A percentile compares a stretch with the other conserved stretches of the same genome.
phyloP scores from a whole-genome alignment of 345 rosid genomes.

The Salix purpurea region DNA sequence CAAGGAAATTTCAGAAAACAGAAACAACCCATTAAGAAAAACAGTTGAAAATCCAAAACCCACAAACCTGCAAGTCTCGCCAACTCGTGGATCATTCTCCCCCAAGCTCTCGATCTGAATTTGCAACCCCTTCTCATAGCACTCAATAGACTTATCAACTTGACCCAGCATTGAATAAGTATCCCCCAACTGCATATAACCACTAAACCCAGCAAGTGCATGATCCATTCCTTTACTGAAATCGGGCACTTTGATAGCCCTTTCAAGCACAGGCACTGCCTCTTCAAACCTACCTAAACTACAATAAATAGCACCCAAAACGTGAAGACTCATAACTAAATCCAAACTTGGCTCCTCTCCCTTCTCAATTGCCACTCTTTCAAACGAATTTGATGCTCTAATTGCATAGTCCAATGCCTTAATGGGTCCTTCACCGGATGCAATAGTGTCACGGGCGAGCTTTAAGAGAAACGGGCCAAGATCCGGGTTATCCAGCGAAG shows the following conservation, averaged over 20 bases:
- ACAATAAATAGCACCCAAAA: conserved; percentile 87
- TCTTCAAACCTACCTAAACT: conserved; percentile 92
- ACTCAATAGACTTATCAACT: conserved; percentile 74
- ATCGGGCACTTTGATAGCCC: conserved; percentile 84
- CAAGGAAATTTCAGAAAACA: background rate
- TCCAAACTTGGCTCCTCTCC: conserved; percentile 75
- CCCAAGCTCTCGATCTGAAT: conserved; percentile 96
- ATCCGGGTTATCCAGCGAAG: conserved; percentile 95
- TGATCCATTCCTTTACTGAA: conserved; percentile 68
- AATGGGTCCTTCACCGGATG: conserved; percentile 88
- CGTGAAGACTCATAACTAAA: conserved; percentile 94
- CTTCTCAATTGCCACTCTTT: conserved; percentile 33
- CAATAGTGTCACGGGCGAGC: conserved; percentile 88
- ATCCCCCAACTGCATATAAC: conserved; percentile 96
- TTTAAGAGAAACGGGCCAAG: conserved; percentile 96
- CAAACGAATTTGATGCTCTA: conserved; percentile 88
- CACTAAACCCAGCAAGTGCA: conserved; percentile 86
- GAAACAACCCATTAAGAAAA: background rate
- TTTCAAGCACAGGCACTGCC: conserved; percentile 80
- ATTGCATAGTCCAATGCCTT: conserved; percentile 88
- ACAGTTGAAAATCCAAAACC: background rate
- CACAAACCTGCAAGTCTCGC: conserved; percentile 94
- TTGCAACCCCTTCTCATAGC: conserved; percentile 84
- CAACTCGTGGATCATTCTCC: conserved; percentile 92
- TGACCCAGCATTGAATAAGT: conserved; percentile 95